Conservation (phyloP, 1,139 yeast genomes). For the Blastobotrys persicus region DNA sequence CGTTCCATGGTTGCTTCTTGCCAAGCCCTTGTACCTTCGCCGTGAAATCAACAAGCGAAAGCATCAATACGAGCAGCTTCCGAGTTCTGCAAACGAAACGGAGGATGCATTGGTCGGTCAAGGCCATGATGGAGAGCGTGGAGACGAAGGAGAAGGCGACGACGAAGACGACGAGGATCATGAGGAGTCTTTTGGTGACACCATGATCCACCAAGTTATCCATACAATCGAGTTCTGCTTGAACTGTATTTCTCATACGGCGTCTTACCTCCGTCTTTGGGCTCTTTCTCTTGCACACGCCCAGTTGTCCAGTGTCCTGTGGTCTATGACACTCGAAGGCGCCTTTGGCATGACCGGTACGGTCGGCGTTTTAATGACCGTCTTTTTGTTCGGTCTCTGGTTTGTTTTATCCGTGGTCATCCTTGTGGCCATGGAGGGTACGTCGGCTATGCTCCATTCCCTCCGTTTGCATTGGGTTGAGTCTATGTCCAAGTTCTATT, state of each 20-base stretch:
- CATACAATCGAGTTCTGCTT: constrained; percentile 98
- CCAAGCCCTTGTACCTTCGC: constrained; percentile 77
- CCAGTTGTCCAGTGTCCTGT: constrained; percentile 87
- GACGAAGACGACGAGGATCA: constrained; percentile 42
- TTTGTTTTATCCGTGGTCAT: constrained; percentile 85
- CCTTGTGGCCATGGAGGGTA: constrained; percentile 96
- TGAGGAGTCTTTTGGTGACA: constrained; percentile 78
- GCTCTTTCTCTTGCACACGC: constrained; percentile 97
- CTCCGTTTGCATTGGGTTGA: constrained; percentile 98
- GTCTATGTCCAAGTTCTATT: constrained; percentile 96
- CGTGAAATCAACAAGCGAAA: constrained; percentile 38
- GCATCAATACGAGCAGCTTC: constrained; percentile 15
- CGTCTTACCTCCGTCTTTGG: constrained; percentile 94
- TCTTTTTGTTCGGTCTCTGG: constrained; percentile 90
- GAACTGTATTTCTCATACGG: constrained; percentile 96
- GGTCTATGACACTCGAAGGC: constrained; percentile 91
- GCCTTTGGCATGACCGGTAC: constrained; percentile 75
- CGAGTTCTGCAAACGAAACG: constrained; percentile 19
- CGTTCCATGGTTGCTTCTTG: constrained; percentile 88
- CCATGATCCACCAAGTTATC: constrained; percentile 95
- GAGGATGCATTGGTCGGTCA: constrained; percentile 25
- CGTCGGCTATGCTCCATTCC: constrained; percentile 97
- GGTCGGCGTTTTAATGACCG: constrained; percentile 68
- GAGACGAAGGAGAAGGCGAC: constrained; percentile 29
- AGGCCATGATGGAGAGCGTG: constrained; percentile 20